Evolutionary conservation across 345 rosid genomes (phyloP).

Genomic region (Corchorus olitorius): DNA sequence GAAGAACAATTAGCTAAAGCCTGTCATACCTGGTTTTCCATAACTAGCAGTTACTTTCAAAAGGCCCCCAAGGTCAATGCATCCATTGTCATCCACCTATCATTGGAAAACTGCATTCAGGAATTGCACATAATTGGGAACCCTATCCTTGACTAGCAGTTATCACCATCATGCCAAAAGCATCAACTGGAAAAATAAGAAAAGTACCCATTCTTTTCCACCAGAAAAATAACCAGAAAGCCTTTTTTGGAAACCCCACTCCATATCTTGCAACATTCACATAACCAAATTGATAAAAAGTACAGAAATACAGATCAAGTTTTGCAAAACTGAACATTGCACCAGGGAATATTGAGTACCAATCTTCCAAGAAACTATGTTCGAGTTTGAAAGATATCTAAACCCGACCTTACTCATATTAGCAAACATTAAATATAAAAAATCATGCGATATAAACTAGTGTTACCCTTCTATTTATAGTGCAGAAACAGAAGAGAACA

Average conservation of each 20-base stretch:
- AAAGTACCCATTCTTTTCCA: neutral
- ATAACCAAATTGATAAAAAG: no score
- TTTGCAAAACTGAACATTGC: no score
- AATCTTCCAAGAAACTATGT: no score
- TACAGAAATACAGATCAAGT: no score
- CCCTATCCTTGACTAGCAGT: neutral
- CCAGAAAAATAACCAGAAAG: neutral
- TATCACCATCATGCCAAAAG: neutral
- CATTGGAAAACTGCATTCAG: slow-evolving; percentile 9
- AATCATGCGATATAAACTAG: neutral
- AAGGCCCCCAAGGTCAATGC: slow-evolving; percentile 57
- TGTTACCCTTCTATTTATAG: neutral
- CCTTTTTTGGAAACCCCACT: no score
- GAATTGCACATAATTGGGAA: neutral
- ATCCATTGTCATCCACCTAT: slow-evolving; percentile 60
- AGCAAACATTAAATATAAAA: neutral
- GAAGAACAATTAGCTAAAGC: neutral
- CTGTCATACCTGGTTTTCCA: slow-evolving; percentile 51
- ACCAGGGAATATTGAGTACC: no score
- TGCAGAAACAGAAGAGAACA: neutral
- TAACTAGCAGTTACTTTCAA: slow-evolving; percentile 62
- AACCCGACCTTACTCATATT: no score
- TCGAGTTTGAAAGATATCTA: no score
- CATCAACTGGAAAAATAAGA: neutral
- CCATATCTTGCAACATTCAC: no score